Evolutionary conservation across 169 alveolate genomes (phyloP).

Genomic region (Perkinsus marinus): DNA sequence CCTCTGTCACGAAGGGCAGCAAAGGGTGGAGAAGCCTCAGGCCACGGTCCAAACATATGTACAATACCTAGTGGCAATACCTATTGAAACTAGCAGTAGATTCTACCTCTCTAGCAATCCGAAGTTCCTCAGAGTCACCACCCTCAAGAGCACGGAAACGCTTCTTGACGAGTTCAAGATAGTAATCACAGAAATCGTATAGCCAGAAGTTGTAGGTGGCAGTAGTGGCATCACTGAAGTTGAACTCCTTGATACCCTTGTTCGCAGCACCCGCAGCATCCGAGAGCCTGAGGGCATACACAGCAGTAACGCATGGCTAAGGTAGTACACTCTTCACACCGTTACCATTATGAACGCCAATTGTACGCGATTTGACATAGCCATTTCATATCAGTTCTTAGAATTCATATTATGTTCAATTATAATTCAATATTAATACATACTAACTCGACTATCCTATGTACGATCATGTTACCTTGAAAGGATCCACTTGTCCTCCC

Average conservation of each 20-base stretch:
- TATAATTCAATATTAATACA: too few species aligned
- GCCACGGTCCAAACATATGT: constrained; percentile 44
- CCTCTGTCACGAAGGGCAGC: constrained; percentile 95
- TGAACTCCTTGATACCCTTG: constrained; percentile 65
- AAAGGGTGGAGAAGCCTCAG: constrained; percentile 87
- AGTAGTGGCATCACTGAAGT: constrained; percentile 82
- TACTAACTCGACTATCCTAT: too few species aligned
- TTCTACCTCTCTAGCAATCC: background rate
- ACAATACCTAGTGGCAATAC: constrained; percentile 40
- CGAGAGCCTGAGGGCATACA: background rate
- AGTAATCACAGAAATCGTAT: constrained; percentile 90
- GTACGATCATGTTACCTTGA: too few species aligned
- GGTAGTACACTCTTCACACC: too few species aligned
- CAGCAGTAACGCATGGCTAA: constrained; percentile 15
- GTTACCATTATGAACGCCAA: too few species aligned
- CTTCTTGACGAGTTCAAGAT: constrained; percentile 80
- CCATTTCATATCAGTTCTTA: too few species aligned
- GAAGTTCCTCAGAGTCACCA: constrained; percentile 8
- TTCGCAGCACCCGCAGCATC: constrained; percentile 15
- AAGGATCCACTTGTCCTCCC: constrained; percentile 90
- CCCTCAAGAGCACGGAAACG: constrained; percentile 38
- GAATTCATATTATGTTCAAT: too few species aligned
- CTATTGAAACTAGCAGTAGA: too few species aligned
- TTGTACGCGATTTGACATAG: too few species aligned
- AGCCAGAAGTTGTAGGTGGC: constrained; percentile 86